Evolutionary conservation across 1,284 basidiomycete genomes (phyloP).

Genomic region (Naganishia sp.): DNA sequence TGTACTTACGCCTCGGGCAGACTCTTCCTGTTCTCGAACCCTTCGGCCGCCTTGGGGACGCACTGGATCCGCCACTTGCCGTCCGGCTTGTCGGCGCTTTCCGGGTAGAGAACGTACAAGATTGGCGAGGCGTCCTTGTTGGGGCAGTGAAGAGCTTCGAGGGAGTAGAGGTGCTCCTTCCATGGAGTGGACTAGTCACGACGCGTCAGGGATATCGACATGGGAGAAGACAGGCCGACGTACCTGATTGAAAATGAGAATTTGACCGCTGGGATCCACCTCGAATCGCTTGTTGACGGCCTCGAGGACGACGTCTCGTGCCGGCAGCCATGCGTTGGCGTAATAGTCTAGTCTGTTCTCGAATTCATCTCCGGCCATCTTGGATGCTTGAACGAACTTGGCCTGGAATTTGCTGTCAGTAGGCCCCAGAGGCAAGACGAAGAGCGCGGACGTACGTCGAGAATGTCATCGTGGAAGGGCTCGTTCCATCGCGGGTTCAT

Average conservation of each 20-base stretch:
- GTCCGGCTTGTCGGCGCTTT: conserved; percentile 61
- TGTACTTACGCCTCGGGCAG: conserved; percentile 70
- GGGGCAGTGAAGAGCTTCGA: conserved; percentile 61
- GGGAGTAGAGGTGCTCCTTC: conserved; percentile 88
- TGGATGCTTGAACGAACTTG: conserved; percentile 76
- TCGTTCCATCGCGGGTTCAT: conserved; percentile 95
- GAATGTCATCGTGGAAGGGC: conserved; percentile 60
- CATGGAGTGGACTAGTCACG: conserved; percentile 45
- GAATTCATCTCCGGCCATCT: conserved; percentile 85
- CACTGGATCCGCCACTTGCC: conserved; percentile 92
- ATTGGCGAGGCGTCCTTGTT: conserved; percentile 38
- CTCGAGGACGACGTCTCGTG: conserved; percentile 73
- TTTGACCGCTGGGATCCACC: conserved; percentile 70
- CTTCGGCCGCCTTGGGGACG: conserved; percentile 76
- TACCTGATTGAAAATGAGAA: conserved; percentile 80
- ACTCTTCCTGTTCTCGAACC: conserved; percentile 87
- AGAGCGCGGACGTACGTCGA: conserved; percentile 65
- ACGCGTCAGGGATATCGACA: conserved; percentile 25
- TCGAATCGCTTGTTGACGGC: conserved; percentile 66
- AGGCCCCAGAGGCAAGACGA: background rate
- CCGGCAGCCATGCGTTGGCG: conserved; percentile 87
- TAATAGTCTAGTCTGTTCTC: conserved; percentile 77
- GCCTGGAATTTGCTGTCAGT: conserved; percentile 55
- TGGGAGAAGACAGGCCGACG: background rate
- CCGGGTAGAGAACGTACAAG: conserved; percentile 89